Base-by-base conservation (phyloP, 805 yeast genomes). In the Candida germanica region DNA sequence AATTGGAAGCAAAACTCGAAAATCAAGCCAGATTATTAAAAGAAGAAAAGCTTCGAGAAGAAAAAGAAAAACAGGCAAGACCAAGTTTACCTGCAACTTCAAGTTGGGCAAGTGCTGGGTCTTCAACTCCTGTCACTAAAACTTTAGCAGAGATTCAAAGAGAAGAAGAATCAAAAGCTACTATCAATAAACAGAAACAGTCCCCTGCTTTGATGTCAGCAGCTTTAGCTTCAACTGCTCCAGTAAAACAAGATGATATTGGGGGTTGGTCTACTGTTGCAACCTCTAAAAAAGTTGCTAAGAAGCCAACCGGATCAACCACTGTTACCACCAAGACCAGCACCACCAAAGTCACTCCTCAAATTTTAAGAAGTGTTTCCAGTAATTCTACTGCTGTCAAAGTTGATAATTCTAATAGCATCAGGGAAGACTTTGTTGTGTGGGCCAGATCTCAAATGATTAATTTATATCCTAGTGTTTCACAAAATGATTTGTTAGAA, bases 361-460 rank as follows among this genome's bases (percentile, higher is more conserved):
- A 61, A 37, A 44, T 54, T 26, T 57, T 67, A 39, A 56, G 71
- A 25, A 52, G 64, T 3, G 66, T 63, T 13, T 58, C 68, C 4
- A 59, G 70, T 2, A 26, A 55, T 5, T 53, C 51, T 31, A 40
- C 47, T 11, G 31, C 54, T 2, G 17, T 37, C 1, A 40, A 48
- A 15, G 35, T 37, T 31, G 51, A 48, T 23, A 54, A 52, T 39
- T 40, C 58, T 3, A 39, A 38, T 8, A 54, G 56, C 2, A 39
- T 61, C 15, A 60, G 61, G 44, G 78, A 79, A 54, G 86, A 80
- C 40, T 82, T 84, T 43, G 58, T 84, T 43, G 58, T 67, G 14
- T 84, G 94, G 94, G 82, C 87, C 42, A 75, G 86, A 49, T 55
- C 76, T 3, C 77, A 80, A 44, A 68, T 84, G 71, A 68, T 69